A percentile compares a stretch with the other conserved stretches of the same genome.
These are phyloP conservation scores for Xylaria sp. DNA, from an alignment of 2,329 filamentous ascomycete species.

Conservation along the genomic window DNA sequence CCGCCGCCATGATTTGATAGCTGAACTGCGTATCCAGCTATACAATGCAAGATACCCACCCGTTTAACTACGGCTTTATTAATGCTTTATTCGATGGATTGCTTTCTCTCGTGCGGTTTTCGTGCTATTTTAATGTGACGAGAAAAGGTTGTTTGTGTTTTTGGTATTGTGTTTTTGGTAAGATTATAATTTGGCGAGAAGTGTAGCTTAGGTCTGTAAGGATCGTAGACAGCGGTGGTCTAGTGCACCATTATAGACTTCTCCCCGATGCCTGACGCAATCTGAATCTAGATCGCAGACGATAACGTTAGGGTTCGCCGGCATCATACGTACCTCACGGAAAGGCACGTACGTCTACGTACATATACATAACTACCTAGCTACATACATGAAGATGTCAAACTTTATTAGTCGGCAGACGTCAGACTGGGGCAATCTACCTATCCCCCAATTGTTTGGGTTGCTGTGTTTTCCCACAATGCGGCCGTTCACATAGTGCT, in stretches of 20 bases:
- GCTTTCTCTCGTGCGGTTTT: background rate
- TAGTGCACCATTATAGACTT: background rate
- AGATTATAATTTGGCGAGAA: background rate
- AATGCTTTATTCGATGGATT: background rate
- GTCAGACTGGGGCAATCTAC: slow-evolving; percentile 2
- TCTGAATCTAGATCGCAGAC: background rate
- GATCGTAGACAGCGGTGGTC: background rate
- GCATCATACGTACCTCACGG: slow-evolving; percentile 1
- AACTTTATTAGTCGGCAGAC: background rate
- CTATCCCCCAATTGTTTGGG: background rate
- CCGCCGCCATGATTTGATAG: slow-evolving; percentile 11
- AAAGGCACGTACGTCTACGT: background rate
- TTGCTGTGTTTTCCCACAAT: background rate
- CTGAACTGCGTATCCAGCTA: slow-evolving; percentile 27
- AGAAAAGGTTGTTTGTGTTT: background rate
- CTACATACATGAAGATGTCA: background rate
- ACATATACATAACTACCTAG: background rate
- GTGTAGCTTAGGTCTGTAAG: background rate
- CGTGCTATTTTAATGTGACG: background rate
- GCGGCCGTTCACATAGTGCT: background rate
- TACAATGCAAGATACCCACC: slow-evolving; percentile 35
- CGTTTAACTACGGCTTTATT: slow-evolving; percentile 5
- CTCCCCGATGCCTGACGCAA: background rate
- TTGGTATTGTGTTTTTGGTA: background rate
- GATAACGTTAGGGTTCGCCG: background rate